phyloP scores from a whole-genome alignment of 306 rosid species.

The Sphenostylis stenocarpa region DNA sequence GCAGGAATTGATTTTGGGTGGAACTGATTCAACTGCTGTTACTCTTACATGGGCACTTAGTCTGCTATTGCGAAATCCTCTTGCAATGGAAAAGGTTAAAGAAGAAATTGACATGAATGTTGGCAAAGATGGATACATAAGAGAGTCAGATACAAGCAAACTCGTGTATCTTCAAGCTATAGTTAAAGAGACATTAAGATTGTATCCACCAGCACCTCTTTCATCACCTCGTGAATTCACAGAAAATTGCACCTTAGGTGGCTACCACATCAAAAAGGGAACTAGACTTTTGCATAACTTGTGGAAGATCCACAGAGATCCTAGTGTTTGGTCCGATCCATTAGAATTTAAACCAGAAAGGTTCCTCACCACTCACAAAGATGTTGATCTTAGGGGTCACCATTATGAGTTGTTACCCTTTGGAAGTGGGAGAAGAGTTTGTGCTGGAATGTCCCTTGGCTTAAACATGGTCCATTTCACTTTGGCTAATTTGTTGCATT shows the following conservation, averaged over 20 bases:
- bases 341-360: constrained; percentile 33
- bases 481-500: constrained; percentile 34
- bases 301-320: constrained; percentile 37
- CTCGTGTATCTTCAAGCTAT: constrained; percentile 35
- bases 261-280: constrained; percentile 29
- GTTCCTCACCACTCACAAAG: constrained; percentile 33
- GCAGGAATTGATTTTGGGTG: constrained; percentile 35
- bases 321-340: constrained; percentile 33
- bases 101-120: constrained; percentile 25
- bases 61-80: constrained; percentile 27
- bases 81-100: constrained; percentile 9
- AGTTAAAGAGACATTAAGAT: constrained; percentile 35
- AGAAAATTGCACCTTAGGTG: constrained; percentile 25
- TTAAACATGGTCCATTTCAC: constrained; percentile 14
- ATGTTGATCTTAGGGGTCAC: constrained; percentile 23
- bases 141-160: constrained; percentile 4
- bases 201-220: constrained; percentile 31
- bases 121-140: constrained; percentile 12
- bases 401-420: constrained; percentile 34
- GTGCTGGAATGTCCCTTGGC: constrained; percentile 35
- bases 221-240: constrained; percentile 29
- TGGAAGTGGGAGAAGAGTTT: constrained; percentile 37
- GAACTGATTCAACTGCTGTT: constrained; percentile 19
- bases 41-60: constrained; percentile 36
- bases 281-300: constrained; percentile 24